phyloP scores from a whole-genome alignment of 495 filamentous ascomycete species.

The Neurospora sp. region DNA sequence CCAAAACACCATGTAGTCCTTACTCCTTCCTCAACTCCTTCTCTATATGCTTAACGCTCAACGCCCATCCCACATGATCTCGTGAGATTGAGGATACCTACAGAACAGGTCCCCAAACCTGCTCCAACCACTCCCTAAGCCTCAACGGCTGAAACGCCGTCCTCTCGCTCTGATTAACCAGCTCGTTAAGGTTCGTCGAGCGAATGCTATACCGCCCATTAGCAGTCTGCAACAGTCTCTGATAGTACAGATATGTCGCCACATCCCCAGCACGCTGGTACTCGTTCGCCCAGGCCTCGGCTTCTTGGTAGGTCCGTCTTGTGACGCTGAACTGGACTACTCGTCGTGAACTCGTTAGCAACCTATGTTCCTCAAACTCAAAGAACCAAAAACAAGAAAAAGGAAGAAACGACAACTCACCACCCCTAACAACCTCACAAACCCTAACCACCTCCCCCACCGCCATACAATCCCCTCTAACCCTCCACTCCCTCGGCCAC shows the following conservation, averaged over 20 bases:
- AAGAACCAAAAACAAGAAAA: too few relatives aligned
- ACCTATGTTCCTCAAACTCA: too few relatives aligned
- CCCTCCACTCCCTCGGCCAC: conserved; percentile 59
- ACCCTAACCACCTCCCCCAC: conserved; percentile 39
- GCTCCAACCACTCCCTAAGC: conserved; percentile 41
- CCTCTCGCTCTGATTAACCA: conserved; percentile 28
- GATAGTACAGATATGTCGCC: conserved; percentile 28
- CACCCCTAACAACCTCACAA: conserved; percentile 31
- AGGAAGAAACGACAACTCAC: conserved; percentile 18
- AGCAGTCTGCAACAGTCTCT: conserved; percentile 40
- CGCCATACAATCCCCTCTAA: conserved; percentile 53
- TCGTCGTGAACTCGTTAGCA: conserved; percentile 3
- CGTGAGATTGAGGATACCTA: not conserved
- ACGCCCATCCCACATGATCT: not conserved
- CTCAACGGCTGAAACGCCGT: conserved; percentile 31
- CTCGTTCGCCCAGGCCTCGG: conserved; percentile 30
- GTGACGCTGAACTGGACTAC: conserved; percentile 32
- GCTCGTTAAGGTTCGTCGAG: conserved; percentile 33
- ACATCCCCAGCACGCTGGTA: conserved; percentile 27
- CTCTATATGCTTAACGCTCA: not conserved
- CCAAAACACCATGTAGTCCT: not conserved
- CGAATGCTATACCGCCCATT: conserved; percentile 40
- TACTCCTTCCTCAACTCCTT: not conserved
- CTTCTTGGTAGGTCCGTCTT: conserved; percentile 30
- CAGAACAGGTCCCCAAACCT: conserved; percentile 29